A percentile compares a stretch with the other conserved stretches of the same genome.
Evolutionary conservation across 768 basidiomycete species (phyloP).

Genomic region (Asterophora parasitica): DNA sequence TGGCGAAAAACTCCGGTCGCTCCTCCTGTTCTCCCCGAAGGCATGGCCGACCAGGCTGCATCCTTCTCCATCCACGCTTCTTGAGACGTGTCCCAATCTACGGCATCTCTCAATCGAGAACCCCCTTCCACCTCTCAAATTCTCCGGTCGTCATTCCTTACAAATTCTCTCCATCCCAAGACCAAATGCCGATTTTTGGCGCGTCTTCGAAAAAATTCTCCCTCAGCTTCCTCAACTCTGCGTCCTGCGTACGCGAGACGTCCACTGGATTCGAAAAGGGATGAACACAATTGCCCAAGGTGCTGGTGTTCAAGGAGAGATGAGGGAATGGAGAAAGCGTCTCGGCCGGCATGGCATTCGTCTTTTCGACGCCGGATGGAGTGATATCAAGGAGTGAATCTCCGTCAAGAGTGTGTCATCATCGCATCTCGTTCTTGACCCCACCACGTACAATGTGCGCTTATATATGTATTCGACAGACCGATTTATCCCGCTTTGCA

Average conservation of each 20-base stretch:
- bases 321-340: conserved; percentile 67
- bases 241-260: conserved; percentile 58
- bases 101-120: conserved; percentile 69
- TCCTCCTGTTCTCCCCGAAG: conserved; percentile 66
- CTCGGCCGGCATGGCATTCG: conserved; percentile 53
- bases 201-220: conserved; percentile 48
- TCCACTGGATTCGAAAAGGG: conserved; percentile 69
- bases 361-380: conserved; percentile 73
- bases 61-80: conserved; percentile 45
- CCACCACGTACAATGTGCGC: neutral
- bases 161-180: conserved; percentile 71
- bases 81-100: conserved; percentile 49
- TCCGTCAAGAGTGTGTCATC: too few relatives aligned
- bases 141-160: conserved; percentile 37
- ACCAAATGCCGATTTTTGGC: conserved; percentile 59
- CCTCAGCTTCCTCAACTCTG: conserved; percentile 52
- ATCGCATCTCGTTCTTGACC: neutral
- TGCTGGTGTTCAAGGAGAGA: conserved; percentile 78
- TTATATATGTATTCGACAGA: neutral
- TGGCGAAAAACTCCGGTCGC: conserved; percentile 51
- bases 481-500: neutral
- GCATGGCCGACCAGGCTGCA: conserved; percentile 60
- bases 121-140: conserved; percentile 51
- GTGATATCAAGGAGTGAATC: conserved; percentile 30
- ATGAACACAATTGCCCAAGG: conserved; percentile 60